A percentile compares a stretch with the other conserved stretches of the same genome.
phyloP scores from a whole-genome alignment of 1,284 basidiomycete genomes.

The Stygiomarasmius scandens region DNA sequence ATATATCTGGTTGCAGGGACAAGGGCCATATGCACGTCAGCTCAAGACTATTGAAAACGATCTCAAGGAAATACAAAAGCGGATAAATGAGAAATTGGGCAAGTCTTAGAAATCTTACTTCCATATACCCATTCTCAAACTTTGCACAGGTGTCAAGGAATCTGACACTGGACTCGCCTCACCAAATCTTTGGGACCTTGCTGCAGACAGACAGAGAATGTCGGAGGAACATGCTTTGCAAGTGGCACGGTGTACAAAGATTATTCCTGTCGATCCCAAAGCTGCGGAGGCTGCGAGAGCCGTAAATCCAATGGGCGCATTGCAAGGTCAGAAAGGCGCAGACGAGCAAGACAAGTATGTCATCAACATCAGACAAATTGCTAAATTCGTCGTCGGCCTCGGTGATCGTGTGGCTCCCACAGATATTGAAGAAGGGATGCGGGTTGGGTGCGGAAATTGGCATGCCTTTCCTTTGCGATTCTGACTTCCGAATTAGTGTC shows the following conservation, averaged over 20 bases:
- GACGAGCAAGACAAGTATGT: slow-evolving; percentile 99
- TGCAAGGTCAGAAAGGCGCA: slow-evolving; percentile 85
- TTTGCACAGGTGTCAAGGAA: slow-evolving; percentile 94
- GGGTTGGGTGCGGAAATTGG: slow-evolving; percentile 77
- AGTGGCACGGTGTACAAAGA: slow-evolving; percentile 98
- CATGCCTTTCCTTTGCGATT: neutral
- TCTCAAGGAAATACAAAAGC: slow-evolving; percentile 95
- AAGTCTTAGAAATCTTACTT: slow-evolving; percentile 21
- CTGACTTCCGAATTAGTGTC: slow-evolving; percentile 50
- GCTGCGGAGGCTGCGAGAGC: slow-evolving; percentile 74
- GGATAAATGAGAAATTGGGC: slow-evolving; percentile 97
- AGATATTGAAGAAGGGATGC: slow-evolving; percentile 99
- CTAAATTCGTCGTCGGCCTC: slow-evolving; percentile 98
- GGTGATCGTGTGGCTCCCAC: slow-evolving; percentile 96
- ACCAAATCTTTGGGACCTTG: slow-evolving; percentile 95
- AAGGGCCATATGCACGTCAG: slow-evolving; percentile 93
- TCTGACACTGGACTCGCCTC: slow-evolving; percentile 97
- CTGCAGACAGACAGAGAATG: slow-evolving; percentile 89
- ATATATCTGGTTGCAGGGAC: slow-evolving; percentile 62
- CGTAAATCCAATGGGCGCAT: slow-evolving; percentile 72
- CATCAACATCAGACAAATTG: slow-evolving; percentile 99
- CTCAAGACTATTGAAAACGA: slow-evolving; percentile 92
- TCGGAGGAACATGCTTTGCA: slow-evolving; percentile 92
- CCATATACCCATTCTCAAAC: no score
- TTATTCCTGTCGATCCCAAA: slow-evolving; percentile 82